Evolutionary conservation across 306 rosid species (phyloP), one percentile per base, ranked within the genome.

Genomic region (Vachellia pachyceras): DNA sequence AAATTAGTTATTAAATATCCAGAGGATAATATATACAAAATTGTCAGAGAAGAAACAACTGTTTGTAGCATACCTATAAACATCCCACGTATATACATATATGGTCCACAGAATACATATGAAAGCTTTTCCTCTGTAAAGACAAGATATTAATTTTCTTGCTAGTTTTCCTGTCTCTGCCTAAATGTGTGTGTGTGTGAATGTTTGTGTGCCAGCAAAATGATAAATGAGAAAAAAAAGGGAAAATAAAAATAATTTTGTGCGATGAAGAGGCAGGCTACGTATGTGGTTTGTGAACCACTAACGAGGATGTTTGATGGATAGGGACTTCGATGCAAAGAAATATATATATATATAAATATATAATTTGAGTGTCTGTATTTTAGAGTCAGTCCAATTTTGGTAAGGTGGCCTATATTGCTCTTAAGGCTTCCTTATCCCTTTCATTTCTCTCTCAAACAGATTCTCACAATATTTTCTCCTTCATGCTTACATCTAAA

Each of bases 191-290:
- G 0, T 7, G 4, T 54, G 50, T 47, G 54, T 47, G 54, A 47
- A 14, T 47, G 14, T 14, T 3, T 47, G 1, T n/a, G 57, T 14
- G 15, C 35, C n/a, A 18, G 68, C 37, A 73, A 17, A 80, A 85
- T 64, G 70, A n/a, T 40, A 40, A 41, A 3, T 68, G 18, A 37
- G 42, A 15, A 15, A 17, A 39, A 39, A 6, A 10, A 40, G n/a
- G n/a, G n/a, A 41, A 68, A 41, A 29, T 0, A 3, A 36, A 4
- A 14, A 29, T 42, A 42, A n/a, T 5, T 79, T 60, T 88, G 68
- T 76, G 67, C 41, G 97, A 93, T 93, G 2, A 83, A 0, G 86
- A 91, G 87, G 79, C 40, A 35, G 68, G 96, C 96, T 88, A 91
- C 96, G 97, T 93, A 82, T 74, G 81, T 25, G 7, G 84, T 41